Percentiles rank a stretch among this genome's conserved stretches.
phyloP scores from a whole-genome alignment of 2,329 filamentous ascomycete species.

The Periglandula ipomoeae region DNA sequence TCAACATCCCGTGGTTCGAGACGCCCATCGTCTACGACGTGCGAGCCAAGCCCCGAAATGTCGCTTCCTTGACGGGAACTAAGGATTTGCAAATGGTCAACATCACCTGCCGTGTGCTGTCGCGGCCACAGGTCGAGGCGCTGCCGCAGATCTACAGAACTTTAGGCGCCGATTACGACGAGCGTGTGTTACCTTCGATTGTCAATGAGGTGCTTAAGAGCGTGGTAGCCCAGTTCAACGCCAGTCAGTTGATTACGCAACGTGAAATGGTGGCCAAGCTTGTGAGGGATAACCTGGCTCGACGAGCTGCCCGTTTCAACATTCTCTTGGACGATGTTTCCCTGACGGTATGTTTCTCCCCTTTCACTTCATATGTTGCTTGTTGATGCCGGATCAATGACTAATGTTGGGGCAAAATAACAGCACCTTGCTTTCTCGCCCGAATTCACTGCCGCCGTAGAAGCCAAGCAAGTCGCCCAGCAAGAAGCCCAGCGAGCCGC shows the following conservation, averaged over 20 bases:
- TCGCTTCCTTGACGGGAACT: conserved; percentile 92
- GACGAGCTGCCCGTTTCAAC: conserved; percentile 90
- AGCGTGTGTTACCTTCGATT: conserved; percentile 91
- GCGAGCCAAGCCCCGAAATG: conserved; percentile 92
- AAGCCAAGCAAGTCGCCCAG: conserved; percentile 66
- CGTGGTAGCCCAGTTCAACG: conserved; percentile 98
- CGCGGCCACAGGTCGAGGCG: conserved; percentile 75
- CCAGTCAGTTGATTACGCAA: conserved; percentile 96
- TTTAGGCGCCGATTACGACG: conserved; percentile 90
- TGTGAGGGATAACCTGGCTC: conserved; percentile 85
- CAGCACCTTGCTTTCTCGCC: conserved; percentile 65
- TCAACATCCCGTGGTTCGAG: conserved; percentile 94
- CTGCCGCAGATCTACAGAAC: conserved; percentile 97
- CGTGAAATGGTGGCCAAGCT: conserved; percentile 90
- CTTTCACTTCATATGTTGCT: neutral
- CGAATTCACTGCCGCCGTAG: conserved; percentile 64
- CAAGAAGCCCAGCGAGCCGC: conserved; percentile 96
- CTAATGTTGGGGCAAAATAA: too few species aligned
- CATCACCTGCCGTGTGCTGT: conserved; percentile 98
- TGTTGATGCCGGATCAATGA: too few species aligned
- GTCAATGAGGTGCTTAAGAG: conserved; percentile 99
- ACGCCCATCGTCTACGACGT: conserved; percentile 96
- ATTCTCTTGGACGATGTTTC: conserved; percentile 97
- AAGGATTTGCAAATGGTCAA: conserved; percentile 99
- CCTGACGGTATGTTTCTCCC: conserved; percentile 59